Base-by-base conservation (phyloP, 148 eudicot species). In the Hydrangea macrophylla region DNA sequence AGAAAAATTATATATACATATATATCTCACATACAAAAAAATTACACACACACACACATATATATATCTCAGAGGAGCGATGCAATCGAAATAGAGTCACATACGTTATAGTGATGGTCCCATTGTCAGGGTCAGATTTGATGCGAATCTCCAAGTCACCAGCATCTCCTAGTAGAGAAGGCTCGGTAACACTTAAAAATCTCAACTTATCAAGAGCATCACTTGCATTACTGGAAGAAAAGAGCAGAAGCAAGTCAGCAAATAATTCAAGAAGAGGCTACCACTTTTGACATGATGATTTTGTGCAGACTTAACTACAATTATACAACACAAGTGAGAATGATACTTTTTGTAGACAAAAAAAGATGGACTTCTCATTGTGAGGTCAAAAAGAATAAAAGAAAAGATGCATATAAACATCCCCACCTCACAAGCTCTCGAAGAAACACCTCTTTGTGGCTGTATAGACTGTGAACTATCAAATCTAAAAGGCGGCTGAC, bases 121-220 rank as follows among this genome's bases (percentile, higher is more conserved):
- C 99, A 81, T 87, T 89, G 15, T 94, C 97, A 26, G 93, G 90
- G 83, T 94, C 99, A 59, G 99, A 74, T 72, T 85, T 85, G 54
- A 94, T 80, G 61, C 97, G 99, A 64, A 94, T 94, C 78, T 86
- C 92, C 12, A 94, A 85, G 37, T 88, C 91, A 70, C 93, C 96
- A 10, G 96, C 84, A 64, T 91, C 90, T n/a, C 99, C 97, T 65
- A 94, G 99, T 55, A 94, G 79, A 62, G 88, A 63, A 37, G 99
- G 88, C 17, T 94, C 96, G 1, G 99, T 91, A 71, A 94, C 97
- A 82, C 99, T 90, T 70, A 82, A 75, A 69, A 94, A 94, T 74
- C 99, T 87, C 83, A 94, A 77, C 74, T 94, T 94, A 80, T 94
- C 99, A 58, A 94, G 81, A 6, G 99, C 99, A 84, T 94, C 99